Conservation (phyloP, 495 filamentous ascomycete species). For the Terfezia claveryi region DNA sequence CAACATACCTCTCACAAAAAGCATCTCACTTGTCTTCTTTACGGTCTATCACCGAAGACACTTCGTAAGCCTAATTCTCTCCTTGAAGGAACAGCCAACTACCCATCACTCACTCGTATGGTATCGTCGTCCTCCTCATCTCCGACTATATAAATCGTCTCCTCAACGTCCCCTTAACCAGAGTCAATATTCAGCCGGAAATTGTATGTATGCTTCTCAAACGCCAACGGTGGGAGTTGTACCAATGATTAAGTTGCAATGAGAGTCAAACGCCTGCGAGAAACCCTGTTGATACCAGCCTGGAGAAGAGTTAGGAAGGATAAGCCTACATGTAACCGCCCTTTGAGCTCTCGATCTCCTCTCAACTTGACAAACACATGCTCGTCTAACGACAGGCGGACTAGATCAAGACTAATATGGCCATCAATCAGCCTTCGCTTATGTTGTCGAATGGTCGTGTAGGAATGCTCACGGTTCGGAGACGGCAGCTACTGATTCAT, state of each 20-base stretch:
- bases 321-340: constrained; percentile 61
- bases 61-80: background rate
- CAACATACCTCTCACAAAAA: constrained; percentile 82
- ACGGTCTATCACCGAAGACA: constrained; percentile 40
- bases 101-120: constrained; percentile 32
- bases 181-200: background rate
- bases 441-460: background rate
- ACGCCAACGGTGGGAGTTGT: background rate
- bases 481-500: constrained; percentile 40
- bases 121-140: constrained; percentile 69
- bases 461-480: constrained; percentile 37
- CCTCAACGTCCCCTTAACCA: constrained; percentile 53
- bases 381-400: constrained; percentile 82
- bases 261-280: constrained; percentile 79
- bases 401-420: constrained; percentile 47
- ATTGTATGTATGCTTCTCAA: too few species aligned
- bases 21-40: constrained; percentile 93
- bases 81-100: background rate
- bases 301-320: constrained; percentile 5
- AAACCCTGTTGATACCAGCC: background rate
- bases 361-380: constrained; percentile 91
- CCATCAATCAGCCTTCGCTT: background rate
- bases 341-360: constrained; percentile 87
- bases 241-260: constrained; percentile 89
- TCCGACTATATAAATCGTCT: constrained; percentile 79